These are phyloP conservation scores for Coniferiporia weirii DNA, from an alignment of 1,284 basidiomycete species.

Conservation along the genomic window DNA sequence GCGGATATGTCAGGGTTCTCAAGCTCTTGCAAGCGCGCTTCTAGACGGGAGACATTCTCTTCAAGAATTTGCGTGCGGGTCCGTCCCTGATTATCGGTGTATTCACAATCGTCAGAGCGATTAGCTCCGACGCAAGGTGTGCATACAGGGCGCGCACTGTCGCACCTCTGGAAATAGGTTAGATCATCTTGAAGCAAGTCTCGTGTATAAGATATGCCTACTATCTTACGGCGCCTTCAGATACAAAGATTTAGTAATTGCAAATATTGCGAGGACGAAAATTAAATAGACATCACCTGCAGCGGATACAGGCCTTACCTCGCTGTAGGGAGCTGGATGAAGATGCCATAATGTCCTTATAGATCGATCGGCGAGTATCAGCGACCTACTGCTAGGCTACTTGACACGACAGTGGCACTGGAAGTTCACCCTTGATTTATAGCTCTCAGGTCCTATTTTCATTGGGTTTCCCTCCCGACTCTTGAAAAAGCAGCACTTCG, in stretches of 20 bases:
- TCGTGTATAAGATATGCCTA: slow-evolving; percentile 15
- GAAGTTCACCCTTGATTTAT: slow-evolving; percentile 39
- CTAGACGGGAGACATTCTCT: slow-evolving; percentile 33
- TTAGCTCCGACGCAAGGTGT: slow-evolving; percentile 32
- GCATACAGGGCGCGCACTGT: slow-evolving; percentile 35
- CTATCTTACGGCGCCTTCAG: slow-evolving; percentile 37
- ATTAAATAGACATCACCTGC: slow-evolving; percentile 20
- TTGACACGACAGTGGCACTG: slow-evolving; percentile 44
- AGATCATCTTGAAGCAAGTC: background rate
- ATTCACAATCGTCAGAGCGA: slow-evolving; percentile 37
- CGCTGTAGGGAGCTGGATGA: slow-evolving; percentile 6
- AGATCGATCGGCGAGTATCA: background rate
- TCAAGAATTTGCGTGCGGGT: slow-evolving; percentile 34
- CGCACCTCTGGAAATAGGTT: slow-evolving; percentile 32
- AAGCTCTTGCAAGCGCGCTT: slow-evolving; percentile 34
- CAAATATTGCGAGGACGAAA: background rate
- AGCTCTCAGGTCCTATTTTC: too few relatives aligned
- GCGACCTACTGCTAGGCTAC: slow-evolving; percentile 28
- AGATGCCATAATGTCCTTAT: background rate
- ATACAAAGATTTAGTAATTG: background rate
- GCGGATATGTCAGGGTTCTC: slow-evolving; percentile 29
- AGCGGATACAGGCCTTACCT: slow-evolving; percentile 26
- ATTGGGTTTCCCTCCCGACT: too few relatives aligned
- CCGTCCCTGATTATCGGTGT: slow-evolving; percentile 32
- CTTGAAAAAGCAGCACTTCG: too few relatives aligned